phyloP scores from a whole-genome alignment of 345 rosid species.

The Cardamine occulta region DNA sequence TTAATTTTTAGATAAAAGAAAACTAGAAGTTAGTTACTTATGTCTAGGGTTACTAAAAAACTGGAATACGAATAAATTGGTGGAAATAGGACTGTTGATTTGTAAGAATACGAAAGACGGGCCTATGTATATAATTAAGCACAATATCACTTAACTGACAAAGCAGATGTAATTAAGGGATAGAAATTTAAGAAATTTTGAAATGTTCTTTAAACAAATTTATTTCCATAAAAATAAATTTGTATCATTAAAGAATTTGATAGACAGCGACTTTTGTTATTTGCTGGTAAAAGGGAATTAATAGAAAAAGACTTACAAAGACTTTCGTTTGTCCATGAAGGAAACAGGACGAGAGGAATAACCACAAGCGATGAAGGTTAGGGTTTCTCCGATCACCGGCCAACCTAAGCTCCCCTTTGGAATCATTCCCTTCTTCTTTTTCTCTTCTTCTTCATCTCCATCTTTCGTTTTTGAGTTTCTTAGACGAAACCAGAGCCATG shows the following conservation, averaged over 20 bases:
- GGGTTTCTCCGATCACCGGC: conserved; percentile 93
- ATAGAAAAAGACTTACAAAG: conserved; percentile 61
- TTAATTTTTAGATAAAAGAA: not conserved
- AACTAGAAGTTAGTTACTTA: not conserved
- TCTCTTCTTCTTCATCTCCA: conserved; percentile 20
- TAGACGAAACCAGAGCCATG: conserved; percentile 38
- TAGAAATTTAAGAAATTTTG: not conserved
- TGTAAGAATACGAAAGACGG: not conserved
- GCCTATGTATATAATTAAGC: not conserved
- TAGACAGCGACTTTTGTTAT: not conserved
- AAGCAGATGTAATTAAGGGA: not conserved
- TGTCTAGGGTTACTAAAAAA: not conserved
- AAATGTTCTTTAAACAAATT: too few relatives aligned
- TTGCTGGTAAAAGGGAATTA: not conserved
- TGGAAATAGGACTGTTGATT: not conserved
- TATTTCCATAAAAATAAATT: not conserved
- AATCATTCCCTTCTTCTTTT: conserved; percentile 42
- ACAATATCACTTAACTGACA: not conserved
- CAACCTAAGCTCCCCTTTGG: conserved; percentile 89
- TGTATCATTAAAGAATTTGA: not conserved
- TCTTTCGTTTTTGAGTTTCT: conserved; percentile 21
- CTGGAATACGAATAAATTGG: conserved; percentile 5
- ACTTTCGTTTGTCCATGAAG: conserved; percentile 92
- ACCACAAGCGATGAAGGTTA: conserved; percentile 80
- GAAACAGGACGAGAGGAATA: conserved; percentile 79